A percentile compares a stretch with the other conserved stretches of the same genome.
These are phyloP conservation scores for Xylaria curta DNA, from an alignment of 495 filamentous ascomycete genomes.

Conservation along the genomic window DNA sequence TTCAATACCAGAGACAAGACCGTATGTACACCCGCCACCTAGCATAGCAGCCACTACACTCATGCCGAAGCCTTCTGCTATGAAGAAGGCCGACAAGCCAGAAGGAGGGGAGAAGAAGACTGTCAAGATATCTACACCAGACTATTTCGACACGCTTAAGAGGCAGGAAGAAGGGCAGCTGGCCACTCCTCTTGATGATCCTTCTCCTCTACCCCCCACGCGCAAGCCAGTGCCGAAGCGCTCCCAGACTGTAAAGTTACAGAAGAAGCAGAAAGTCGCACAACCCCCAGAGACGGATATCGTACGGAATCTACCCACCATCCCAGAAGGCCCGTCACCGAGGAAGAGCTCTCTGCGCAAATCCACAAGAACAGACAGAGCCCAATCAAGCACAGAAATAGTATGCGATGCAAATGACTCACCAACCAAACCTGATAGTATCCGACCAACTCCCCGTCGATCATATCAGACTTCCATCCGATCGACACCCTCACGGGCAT, in stretches of 20 bases:
- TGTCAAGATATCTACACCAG: slow-evolving; percentile 40
- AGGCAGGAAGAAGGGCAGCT: slow-evolving; percentile 40
- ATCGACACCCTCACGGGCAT: slow-evolving; percentile 49
- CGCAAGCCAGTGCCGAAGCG: slow-evolving; percentile 33
- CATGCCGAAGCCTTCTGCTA: slow-evolving; percentile 40
- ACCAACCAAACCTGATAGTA: slow-evolving; percentile 46
- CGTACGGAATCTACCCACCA: slow-evolving; percentile 43
- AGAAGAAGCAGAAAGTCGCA: slow-evolving; percentile 42
- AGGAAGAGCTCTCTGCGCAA: slow-evolving; percentile 43
- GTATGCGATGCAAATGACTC: slow-evolving; percentile 39
- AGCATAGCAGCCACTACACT: slow-evolving; percentile 25
- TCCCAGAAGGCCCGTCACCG: slow-evolving; percentile 55
- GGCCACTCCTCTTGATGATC: slow-evolving; percentile 22
- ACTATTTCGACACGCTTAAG: slow-evolving; percentile 39
- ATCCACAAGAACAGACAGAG: slow-evolving; percentile 14
- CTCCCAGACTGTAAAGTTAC: slow-evolving; percentile 52
- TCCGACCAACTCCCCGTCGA: slow-evolving; percentile 44
- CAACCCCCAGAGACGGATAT: slow-evolving; percentile 24
- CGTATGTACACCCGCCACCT: slow-evolving; percentile 51
- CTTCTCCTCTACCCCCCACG: slow-evolving; percentile 23
- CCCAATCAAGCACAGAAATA: slow-evolving; percentile 19
- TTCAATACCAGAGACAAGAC: slow-evolving; percentile 39
- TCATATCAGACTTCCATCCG: slow-evolving; percentile 58
- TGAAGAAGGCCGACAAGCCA: slow-evolving; percentile 29
- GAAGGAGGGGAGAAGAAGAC: slow-evolving; percentile 27